A percentile compares a stretch with the other conserved stretches of the same genome.
Conservation (phyloP, 129 eudicot genomes). For the Dittrichia graveolens region DNA sequence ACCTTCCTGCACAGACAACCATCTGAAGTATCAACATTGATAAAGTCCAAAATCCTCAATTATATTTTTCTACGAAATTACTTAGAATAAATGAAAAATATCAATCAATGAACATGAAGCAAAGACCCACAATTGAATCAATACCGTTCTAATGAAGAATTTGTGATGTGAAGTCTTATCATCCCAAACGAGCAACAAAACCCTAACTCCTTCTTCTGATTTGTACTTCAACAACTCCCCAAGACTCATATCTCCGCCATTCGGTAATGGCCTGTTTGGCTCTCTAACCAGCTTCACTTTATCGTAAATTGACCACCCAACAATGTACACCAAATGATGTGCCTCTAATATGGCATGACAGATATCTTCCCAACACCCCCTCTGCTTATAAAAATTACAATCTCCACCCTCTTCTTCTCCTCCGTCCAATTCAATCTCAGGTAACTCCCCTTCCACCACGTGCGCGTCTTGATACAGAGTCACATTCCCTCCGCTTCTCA, state of each 20-base stretch:
- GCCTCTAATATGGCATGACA: slow-evolving; percentile 87
- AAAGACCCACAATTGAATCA: neutral
- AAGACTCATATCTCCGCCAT: slow-evolving; percentile 60
- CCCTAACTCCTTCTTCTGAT: slow-evolving; percentile 84
- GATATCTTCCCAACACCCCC: slow-evolving; percentile 82
- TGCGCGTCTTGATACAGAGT: slow-evolving; percentile 86
- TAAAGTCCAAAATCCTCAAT: neutral
- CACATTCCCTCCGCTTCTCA: slow-evolving; percentile 60
- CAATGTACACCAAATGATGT: slow-evolving; percentile 69
- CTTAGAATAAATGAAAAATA: neutral
- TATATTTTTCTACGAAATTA: too few relatives aligned
- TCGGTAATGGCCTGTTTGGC: slow-evolving; percentile 55
- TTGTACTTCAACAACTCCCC: slow-evolving; percentile 81
- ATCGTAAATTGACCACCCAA: slow-evolving; percentile 80
- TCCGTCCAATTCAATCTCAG: slow-evolving; percentile 56
- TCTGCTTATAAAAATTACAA: slow-evolving; percentile 31
- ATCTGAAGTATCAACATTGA: neutral
- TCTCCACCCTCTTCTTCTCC: slow-evolving; percentile 36
- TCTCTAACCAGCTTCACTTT: slow-evolving; percentile 79
- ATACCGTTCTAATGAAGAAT: slow-evolving; percentile 74
- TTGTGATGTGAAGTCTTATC: slow-evolving; percentile 85
- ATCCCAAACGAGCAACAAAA: slow-evolving; percentile 90
- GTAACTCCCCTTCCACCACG: slow-evolving; percentile 56
- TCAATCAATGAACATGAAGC: neutral
- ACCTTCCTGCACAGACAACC: slow-evolving; percentile 57